Evolutionary conservation across 1,284 basidiomycete genomes (phyloP).

Genomic region (Cryptococcus jaspeensis): DNA sequence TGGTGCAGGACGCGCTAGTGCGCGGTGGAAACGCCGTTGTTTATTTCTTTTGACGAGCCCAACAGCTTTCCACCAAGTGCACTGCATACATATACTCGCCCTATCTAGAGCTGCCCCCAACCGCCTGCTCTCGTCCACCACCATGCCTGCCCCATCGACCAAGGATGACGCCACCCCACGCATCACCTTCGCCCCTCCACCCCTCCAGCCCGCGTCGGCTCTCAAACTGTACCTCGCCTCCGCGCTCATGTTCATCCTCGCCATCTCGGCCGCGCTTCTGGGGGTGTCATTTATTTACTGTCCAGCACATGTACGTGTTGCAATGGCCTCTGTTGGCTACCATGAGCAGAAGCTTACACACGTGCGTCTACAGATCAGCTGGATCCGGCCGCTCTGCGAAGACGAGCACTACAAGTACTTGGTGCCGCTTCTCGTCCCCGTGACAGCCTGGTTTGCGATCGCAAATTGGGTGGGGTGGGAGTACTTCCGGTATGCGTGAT

Average conservation of each 20-base stretch:
- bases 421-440: conserved; percentile 71
- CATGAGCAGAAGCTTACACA: neutral
- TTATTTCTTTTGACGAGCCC: no score
- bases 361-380: neutral
- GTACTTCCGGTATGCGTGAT: conserved; percentile 78
- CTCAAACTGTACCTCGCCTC: conserved; percentile 12
- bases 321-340: neutral
- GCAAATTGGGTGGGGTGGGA: conserved; percentile 98
- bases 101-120: neutral
- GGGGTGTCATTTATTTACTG: conserved; percentile 20
- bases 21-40: no score
- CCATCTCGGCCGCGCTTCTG: conserved; percentile 3
- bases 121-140: no score
- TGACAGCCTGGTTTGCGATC: conserved; percentile 81
- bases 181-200: conserved; percentile 8
- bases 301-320: conserved; percentile 7
- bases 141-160: no score
- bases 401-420: conserved; percentile 92
- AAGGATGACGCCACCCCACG: neutral
- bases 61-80: neutral
- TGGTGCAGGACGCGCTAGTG: no score
- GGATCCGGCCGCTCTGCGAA: conserved; percentile 25
- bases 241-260: conserved; percentile 4
- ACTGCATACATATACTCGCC: neutral
- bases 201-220: neutral